These are phyloP conservation scores for Chrysanthemum makinoi DNA, from an alignment of 129 eudicot genomes.

Conservation along the genomic window DNA sequence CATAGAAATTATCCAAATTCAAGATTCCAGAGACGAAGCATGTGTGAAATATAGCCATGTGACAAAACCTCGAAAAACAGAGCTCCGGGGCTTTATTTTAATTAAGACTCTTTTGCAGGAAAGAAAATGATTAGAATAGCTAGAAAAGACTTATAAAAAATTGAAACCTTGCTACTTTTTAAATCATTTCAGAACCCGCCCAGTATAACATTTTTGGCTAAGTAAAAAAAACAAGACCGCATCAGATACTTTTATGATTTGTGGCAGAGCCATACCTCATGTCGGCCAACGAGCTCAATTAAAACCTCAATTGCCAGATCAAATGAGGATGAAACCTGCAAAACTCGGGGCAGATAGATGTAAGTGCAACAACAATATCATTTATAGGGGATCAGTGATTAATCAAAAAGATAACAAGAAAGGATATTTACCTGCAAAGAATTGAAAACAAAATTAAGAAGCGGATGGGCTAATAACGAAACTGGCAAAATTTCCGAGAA, in stretches of 20 bases:
- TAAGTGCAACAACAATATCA: no score
- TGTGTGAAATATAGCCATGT: constrained; percentile 5
- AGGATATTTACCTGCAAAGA: constrained; percentile 64
- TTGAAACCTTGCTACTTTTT: no score
- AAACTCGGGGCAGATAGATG: constrained; percentile 24
- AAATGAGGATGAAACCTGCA: constrained; percentile 73
- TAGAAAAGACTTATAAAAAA: no score
- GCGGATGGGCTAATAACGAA: constrained; percentile 73
- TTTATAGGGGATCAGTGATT: constrained; percentile 10
- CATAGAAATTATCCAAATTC: not conserved
- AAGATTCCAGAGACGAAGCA: not conserved
- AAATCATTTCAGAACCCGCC: not conserved
- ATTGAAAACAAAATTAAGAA: constrained; percentile 76
- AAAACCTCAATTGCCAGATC: constrained; percentile 90
- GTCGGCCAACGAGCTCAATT: constrained; percentile 78
- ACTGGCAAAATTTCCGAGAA: constrained; percentile 61
- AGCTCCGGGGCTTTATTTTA: no score
- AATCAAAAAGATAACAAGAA: constrained; percentile 6
- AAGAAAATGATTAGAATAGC: no score
- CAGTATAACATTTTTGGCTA: not conserved
- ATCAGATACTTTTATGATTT: not conserved
- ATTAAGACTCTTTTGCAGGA: no score
- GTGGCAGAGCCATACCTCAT: constrained; percentile 63
- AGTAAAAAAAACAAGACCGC: not conserved
- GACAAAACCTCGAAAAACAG: not conserved